Conservation (phyloP, 306 rosid species). For the Prunus mira region DNA sequence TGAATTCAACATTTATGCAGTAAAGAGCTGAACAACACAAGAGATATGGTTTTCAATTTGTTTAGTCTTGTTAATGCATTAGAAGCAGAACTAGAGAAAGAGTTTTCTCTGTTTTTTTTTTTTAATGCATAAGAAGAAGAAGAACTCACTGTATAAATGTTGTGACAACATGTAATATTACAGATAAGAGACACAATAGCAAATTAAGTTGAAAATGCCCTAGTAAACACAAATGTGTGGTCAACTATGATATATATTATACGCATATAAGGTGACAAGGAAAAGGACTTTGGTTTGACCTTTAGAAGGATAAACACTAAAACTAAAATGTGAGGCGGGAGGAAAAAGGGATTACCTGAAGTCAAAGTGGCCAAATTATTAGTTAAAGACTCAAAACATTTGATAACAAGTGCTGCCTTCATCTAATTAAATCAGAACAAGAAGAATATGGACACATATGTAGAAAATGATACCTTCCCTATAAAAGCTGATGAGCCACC, state of each 20-base stretch:
- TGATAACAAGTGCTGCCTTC: background rate
- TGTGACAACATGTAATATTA: background rate
- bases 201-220: background rate
- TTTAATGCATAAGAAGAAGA: background rate
- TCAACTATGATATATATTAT: background rate
- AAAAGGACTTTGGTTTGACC: background rate
- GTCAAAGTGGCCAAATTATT: background rate
- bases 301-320: background rate
- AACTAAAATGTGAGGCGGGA: background rate
- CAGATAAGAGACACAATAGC: background rate
- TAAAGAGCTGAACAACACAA: background rate
- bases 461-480: conserved; percentile 64
- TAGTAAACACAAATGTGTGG: background rate
- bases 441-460: conserved; percentile 12
- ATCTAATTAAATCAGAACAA: background rate
- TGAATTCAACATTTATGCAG: background rate
- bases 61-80: background rate
- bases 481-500: conserved; percentile 95
- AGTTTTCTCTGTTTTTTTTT: background rate
- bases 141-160: too few relatives aligned
- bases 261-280: background rate
- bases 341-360: background rate
- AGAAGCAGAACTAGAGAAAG: background rate
- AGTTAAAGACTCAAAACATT: background rate
- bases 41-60: background rate